Conservation (phyloP, 1,284 basidiomycete species). For the Cryptococcus neoformans region DNA sequence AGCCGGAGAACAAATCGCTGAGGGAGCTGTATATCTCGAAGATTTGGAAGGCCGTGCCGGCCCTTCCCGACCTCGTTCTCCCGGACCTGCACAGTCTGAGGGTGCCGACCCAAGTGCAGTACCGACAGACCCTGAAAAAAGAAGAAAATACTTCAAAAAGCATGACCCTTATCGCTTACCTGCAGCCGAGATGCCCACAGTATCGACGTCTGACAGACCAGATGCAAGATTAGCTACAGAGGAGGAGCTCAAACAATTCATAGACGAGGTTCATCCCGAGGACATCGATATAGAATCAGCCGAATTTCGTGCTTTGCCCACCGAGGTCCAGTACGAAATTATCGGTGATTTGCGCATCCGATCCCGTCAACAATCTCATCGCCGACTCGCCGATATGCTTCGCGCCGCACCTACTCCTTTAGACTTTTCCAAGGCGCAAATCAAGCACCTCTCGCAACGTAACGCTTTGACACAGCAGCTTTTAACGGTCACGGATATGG, state of each 20-base stretch:
- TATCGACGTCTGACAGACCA: constrained; percentile 56
- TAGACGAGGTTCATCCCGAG: constrained; percentile 87
- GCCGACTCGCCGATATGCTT: constrained; percentile 88
- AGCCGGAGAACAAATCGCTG: constrained; percentile 55
- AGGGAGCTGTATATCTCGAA: constrained; percentile 77
- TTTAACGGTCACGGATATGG: constrained; percentile 87
- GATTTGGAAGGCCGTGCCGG: constrained; percentile 60
- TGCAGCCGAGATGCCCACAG: constrained; percentile 56
- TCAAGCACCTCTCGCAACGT: constrained; percentile 80
- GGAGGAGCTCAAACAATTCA: constrained; percentile 83
- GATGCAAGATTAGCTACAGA: constrained; percentile 92
- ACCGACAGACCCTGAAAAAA: constrained; percentile 28
- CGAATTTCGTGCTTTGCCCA: constrained; percentile 89
- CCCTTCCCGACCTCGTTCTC: constrained; percentile 19
- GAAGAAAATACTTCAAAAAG: constrained; percentile 43
- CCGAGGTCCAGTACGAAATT: constrained; percentile 97
- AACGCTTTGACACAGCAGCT: constrained; percentile 93
- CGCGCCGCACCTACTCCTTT: constrained; percentile 73
- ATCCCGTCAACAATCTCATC: constrained; percentile 90
- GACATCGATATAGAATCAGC: constrained; percentile 85
- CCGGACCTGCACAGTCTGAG: constrained; percentile 5
- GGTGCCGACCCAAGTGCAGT: constrained; percentile 11
- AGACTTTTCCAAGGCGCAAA: constrained; percentile 95
- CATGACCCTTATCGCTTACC: constrained; percentile 82
- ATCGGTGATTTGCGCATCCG: constrained; percentile 91